Evolutionary conservation across 306 rosid species (phyloP).

Genomic region (Bauhinia variegata): DNA sequence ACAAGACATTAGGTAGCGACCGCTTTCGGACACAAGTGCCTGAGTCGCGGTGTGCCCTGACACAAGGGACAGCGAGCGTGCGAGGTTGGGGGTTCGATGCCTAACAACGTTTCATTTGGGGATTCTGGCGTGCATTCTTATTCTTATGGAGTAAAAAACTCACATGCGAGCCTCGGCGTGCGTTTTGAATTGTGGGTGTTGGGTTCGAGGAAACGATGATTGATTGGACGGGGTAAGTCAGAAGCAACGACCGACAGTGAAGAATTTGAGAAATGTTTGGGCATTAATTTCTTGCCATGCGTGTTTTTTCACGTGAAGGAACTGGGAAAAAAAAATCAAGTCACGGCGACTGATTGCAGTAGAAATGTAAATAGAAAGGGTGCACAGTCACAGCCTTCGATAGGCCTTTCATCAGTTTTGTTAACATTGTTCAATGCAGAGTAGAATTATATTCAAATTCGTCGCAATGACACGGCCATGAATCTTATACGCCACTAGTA

Average conservation of each 20-base stretch:
- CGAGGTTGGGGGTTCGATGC: too few species aligned
- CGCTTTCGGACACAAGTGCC: constrained; percentile 7
- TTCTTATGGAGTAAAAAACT: neutral
- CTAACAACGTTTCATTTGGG: too few species aligned
- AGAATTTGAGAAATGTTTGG: constrained; percentile 3
- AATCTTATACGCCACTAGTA: too few species aligned
- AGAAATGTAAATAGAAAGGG: too few species aligned
- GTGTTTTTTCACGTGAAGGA: neutral
- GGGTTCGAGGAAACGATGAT: neutral
- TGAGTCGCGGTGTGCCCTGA: neutral
- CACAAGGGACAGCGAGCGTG: too few species aligned
- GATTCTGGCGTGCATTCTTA: constrained; percentile 30
- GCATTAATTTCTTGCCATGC: constrained; percentile 17
- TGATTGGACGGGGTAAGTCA: neutral
- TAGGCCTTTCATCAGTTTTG: too few species aligned
- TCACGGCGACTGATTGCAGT: too few species aligned
- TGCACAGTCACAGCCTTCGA: too few species aligned
- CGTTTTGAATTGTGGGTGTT: constrained; percentile 12
- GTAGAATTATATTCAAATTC: too few species aligned
- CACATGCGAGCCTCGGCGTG: constrained; percentile 17
- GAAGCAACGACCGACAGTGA: neutral
- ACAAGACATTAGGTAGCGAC: neutral
- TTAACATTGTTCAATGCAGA: too few species aligned
- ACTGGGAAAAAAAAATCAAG: too few species aligned
- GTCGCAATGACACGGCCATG: too few species aligned